Evolutionary conservation across 2,329 filamentous ascomycete genomes (phyloP).

Genomic region (Truncatella angustata): DNA sequence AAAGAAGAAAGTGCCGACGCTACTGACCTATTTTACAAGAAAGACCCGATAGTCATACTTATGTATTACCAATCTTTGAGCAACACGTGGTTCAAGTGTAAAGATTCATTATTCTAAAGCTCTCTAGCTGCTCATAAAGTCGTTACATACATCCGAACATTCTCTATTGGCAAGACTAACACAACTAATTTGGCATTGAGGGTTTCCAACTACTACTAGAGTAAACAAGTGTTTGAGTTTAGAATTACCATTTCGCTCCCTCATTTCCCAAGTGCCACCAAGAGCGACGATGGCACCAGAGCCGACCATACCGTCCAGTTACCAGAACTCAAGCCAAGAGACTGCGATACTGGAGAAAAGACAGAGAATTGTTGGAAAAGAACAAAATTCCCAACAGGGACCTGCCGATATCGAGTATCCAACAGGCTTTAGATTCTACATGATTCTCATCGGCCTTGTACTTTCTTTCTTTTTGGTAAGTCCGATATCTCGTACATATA

Average conservation of each 20-base stretch:
- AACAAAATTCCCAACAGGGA: not conserved
- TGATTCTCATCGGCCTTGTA: not conserved
- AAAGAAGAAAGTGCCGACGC: not conserved
- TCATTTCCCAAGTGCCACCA: no score
- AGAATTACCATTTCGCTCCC: no score
- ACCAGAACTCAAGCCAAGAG: not conserved
- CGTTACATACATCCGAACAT: no score
- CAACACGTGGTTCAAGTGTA: no score
- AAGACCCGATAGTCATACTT: not conserved
- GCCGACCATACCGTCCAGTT: not conserved
- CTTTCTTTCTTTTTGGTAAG: conserved; percentile 3
- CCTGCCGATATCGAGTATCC: not conserved
- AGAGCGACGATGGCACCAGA: not conserved
- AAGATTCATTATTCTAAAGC: no score
- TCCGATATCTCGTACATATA: not conserved
- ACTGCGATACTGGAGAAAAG: not conserved
- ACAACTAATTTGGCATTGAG: no score
- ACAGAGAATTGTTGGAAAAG: not conserved
- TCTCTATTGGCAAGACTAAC: no score
- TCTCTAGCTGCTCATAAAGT: no score
- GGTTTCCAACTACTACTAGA: no score
- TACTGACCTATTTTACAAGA: no score
- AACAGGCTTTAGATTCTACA: not conserved
- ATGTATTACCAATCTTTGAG: not conserved
- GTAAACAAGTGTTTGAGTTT: no score